phyloP scores from a whole-genome alignment of 352 stramenopile species.

The Phytophthora foliorum region DNA sequence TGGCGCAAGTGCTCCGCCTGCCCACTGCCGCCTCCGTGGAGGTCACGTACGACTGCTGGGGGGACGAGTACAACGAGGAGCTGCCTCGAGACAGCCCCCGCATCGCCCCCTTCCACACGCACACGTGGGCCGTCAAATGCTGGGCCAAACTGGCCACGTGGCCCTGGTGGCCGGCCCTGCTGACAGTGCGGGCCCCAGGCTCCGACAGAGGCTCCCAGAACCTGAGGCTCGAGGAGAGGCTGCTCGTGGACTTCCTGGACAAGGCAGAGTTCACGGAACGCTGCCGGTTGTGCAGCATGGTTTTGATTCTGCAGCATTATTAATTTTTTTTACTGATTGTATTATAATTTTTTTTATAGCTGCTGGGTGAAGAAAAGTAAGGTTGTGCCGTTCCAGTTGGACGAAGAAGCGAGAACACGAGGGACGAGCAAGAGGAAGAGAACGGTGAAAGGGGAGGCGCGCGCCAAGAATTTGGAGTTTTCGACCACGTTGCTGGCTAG shows the following conservation, averaged over 20 bases:
- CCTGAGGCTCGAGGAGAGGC: constrained; percentile 42
- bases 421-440: constrained; percentile 27
- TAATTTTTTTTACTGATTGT: constrained; percentile 16
- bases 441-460: constrained; percentile 5
- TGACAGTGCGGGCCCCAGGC: constrained; percentile 54
- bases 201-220: constrained; percentile 40
- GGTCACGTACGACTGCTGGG: constrained; percentile 78
- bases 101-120: constrained; percentile 75
- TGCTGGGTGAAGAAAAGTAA: constrained; percentile 64
- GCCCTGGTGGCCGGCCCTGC: constrained; percentile 74
- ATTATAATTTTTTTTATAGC: constrained; percentile 28
- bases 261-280: constrained; percentile 39
- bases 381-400: constrained; percentile 42
- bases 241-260: constrained; percentile 75
- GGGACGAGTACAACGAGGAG: constrained; percentile 63
- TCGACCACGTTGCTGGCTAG: constrained; percentile 43
- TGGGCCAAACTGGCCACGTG: constrained; percentile 80
- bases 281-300: constrained; percentile 25
- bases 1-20: constrained; percentile 52
- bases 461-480: constrained; percentile 36
- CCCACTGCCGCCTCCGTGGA: constrained; percentile 27
- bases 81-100: constrained; percentile 54
- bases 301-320: no score
- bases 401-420: constrained; percentile 29
- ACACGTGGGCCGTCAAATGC: constrained; percentile 78